These are phyloP conservation scores for Ophiostoma ulmi DNA, from an alignment of 2,329 filamentous ascomycete genomes.

Conservation along the genomic window DNA sequence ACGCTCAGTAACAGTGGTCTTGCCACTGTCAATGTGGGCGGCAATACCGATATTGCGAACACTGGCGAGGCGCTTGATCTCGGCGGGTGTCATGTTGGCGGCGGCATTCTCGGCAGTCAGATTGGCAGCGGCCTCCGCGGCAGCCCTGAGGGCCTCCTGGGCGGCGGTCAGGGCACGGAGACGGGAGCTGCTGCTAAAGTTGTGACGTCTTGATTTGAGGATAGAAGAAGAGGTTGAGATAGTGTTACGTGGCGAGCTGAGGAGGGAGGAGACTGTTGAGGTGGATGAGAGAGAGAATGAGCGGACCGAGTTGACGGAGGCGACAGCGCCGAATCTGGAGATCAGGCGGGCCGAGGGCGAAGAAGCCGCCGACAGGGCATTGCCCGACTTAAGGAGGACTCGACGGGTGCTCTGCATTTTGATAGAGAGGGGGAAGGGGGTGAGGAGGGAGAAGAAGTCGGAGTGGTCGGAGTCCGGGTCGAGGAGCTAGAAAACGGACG, in stretches of 20 bases:
- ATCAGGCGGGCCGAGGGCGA: not conserved
- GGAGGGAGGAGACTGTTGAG: not conserved
- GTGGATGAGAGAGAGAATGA: not conserved
- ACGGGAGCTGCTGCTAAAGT: conserved; percentile 38
- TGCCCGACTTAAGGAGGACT: conserved; percentile 22
- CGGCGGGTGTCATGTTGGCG: conserved; percentile 72
- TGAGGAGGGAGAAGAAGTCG: not conserved
- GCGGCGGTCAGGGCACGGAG: conserved; percentile 37
- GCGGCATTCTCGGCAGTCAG: conserved; percentile 59
- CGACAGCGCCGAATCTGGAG: not conserved
- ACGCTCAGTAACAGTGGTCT: conserved; percentile 93
- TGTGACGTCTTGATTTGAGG: conserved; percentile 26
- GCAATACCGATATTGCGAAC: conserved; percentile 98
- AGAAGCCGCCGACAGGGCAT: conserved; percentile 6
- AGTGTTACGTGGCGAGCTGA: not conserved
- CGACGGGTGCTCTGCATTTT: conserved; percentile 25
- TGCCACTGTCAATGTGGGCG: conserved; percentile 98
- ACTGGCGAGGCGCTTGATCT: conserved; percentile 69
- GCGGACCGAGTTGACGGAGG: not conserved
- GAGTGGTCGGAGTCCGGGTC: not conserved
- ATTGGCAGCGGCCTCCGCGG: conserved; percentile 47
- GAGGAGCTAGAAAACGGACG: not conserved
- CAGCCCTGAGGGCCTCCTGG: conserved; percentile 46
- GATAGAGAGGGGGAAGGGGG: not conserved
- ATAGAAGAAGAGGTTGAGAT: not conserved